phyloP scores from a whole-genome alignment of 1,284 basidiomycete genomes.

The Inonotus obliquus region DNA sequence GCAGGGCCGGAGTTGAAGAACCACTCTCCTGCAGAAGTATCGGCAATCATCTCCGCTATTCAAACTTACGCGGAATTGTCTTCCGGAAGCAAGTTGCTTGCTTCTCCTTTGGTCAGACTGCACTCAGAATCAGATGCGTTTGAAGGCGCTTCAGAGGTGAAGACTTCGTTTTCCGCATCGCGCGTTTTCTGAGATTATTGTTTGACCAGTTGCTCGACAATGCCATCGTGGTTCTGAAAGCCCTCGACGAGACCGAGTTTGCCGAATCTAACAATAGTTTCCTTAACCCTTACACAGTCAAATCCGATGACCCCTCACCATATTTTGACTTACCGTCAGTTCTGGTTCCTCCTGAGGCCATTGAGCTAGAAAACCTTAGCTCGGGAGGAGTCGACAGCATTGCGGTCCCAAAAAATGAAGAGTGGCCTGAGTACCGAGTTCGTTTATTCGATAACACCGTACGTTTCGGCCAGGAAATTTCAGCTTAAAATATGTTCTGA shows the following conservation, averaged over 20 bases:
- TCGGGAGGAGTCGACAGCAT: conserved; percentile 57
- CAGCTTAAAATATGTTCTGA: conserved; percentile 6
- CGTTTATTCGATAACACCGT: conserved; percentile 80
- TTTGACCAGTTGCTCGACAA: conserved; percentile 55
- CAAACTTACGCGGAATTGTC: conserved; percentile 62
- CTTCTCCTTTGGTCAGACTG: conserved; percentile 51
- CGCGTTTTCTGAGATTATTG: neutral
- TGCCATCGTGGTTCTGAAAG: conserved; percentile 50
- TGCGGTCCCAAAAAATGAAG: conserved; percentile 62
- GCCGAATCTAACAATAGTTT: conserved; percentile 50
- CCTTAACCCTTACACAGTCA: conserved; percentile 61
- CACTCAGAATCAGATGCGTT: conserved; percentile 37
- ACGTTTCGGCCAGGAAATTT: conserved; percentile 25
- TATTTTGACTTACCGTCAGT: conserved; percentile 73
- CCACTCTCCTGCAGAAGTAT: conserved; percentile 44
- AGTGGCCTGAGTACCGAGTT: conserved; percentile 71
- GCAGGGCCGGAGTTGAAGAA: conserved; percentile 54
- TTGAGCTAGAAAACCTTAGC: conserved; percentile 68
- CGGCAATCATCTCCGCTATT: conserved; percentile 62
- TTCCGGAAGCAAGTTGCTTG: conserved; percentile 51
- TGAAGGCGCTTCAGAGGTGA: conserved; percentile 58
- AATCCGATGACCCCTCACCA: conserved; percentile 39
- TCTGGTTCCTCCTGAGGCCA: conserved; percentile 83
- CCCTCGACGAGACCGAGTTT: conserved; percentile 53
- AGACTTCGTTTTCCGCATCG: too few species aligned